These are phyloP conservation scores for Epichloe aotearoae DNA, from an alignment of 2,329 filamentous ascomycete species.

Conservation along the genomic window DNA sequence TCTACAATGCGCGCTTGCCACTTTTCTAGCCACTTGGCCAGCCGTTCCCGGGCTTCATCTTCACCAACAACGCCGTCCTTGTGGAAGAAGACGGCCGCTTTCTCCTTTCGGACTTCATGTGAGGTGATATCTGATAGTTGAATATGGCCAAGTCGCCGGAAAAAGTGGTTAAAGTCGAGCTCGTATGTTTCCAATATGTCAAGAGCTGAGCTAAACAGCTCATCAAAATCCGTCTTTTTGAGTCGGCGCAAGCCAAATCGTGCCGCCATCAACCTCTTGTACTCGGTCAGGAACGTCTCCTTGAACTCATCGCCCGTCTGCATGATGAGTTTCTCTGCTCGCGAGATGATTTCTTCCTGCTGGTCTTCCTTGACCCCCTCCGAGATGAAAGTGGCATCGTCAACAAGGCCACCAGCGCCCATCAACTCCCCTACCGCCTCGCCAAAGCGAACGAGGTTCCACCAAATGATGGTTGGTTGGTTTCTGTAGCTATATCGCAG, in stretches of 20 bases:
- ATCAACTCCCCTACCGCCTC: conserved; percentile 82
- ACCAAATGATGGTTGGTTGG: conserved; percentile 95
- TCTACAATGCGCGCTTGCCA: conserved; percentile 62
- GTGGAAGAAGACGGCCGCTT: conserved; percentile 67
- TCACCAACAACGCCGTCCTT: conserved; percentile 52
- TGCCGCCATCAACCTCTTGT: conserved; percentile 69
- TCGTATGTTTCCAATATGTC: conserved; percentile 71
- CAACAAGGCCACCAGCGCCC: conserved; percentile 59
- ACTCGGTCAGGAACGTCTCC: conserved; percentile 74
- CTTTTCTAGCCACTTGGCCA: conserved; percentile 68
- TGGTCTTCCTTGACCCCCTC: conserved; percentile 55
- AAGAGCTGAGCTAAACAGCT: conserved; percentile 67
- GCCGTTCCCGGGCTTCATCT: conserved; percentile 47
- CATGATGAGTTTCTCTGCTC: conserved; percentile 74
- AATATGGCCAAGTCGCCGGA: conserved; percentile 61
- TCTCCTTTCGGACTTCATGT: conserved; percentile 46
- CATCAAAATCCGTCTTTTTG: conserved; percentile 63
- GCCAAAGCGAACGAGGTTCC: conserved; percentile 87
- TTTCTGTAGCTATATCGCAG: conserved; percentile 86
- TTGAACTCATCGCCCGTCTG: conserved; percentile 79
- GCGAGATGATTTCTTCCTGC: conserved; percentile 55
- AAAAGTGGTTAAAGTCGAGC: conserved; percentile 90
- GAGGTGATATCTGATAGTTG: conserved; percentile 50
- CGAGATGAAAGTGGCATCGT: conserved; percentile 56
- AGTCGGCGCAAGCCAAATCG: conserved; percentile 62